These are phyloP conservation scores for Colletotrichum sp. DNA, from an alignment of 2,329 filamentous ascomycete genomes.

Conservation along the genomic window DNA sequence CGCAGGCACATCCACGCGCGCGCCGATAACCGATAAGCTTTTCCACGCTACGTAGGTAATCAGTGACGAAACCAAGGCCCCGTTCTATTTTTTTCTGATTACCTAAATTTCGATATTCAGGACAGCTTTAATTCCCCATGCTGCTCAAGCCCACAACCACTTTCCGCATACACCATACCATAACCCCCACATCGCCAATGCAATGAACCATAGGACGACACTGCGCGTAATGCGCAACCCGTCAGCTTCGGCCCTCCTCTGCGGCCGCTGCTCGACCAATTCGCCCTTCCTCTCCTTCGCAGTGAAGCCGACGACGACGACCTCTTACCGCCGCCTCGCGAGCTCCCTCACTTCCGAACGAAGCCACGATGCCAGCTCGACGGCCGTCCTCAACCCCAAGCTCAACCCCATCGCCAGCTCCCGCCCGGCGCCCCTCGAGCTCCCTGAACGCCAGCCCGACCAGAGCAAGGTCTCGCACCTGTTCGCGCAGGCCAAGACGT, in stretches of 20 bases:
- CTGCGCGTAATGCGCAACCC: slow-evolving; percentile 22
- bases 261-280: neutral
- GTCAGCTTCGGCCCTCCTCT: neutral
- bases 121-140: neutral
- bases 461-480: slow-evolving; percentile 45
- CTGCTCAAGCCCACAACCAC: neutral
- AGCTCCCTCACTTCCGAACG: slow-evolving; percentile 1
- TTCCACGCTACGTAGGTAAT: slow-evolving; percentile 2
- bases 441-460: slow-evolving; percentile 59
- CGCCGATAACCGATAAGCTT: slow-evolving; percentile 4
- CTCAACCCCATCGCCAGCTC: slow-evolving; percentile 78
- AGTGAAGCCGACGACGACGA: neutral
- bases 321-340: slow-evolving; percentile 4
- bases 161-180: neutral
- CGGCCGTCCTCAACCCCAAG: slow-evolving; percentile 9
- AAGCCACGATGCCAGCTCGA: neutral
- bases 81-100: neutral
- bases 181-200: neutral
- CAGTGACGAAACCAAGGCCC: slow-evolving; percentile 16
- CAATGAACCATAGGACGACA: slow-evolving; percentile 21
- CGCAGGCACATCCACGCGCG: neutral
- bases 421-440: slow-evolving; percentile 70
- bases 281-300: neutral
- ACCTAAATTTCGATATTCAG: slow-evolving; percentile 5
- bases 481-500: slow-evolving; percentile 72